These are phyloP conservation scores for Xylaria sp. DNA, from an alignment of 2,329 filamentous ascomycete genomes.

Conservation along the genomic window DNA sequence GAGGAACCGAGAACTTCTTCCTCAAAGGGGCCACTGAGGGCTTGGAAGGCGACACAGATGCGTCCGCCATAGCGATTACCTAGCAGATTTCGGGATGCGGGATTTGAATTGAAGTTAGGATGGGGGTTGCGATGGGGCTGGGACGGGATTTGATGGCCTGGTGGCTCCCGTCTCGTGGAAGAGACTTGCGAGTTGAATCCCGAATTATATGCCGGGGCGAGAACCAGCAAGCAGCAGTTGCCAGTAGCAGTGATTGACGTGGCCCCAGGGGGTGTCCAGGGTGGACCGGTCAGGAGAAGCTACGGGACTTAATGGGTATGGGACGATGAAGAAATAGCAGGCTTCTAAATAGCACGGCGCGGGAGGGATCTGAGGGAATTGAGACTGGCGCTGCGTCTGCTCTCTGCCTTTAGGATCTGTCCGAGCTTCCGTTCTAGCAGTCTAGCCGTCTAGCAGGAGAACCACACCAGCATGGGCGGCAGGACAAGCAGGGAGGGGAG, in stretches of 20 bases:
- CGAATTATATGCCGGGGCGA: slow-evolving; percentile 1
- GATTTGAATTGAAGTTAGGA: slow-evolving; percentile 5
- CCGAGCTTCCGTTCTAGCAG: slow-evolving; percentile 4
- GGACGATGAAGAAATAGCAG: slow-evolving; percentile 7
- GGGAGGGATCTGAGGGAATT: slow-evolving; percentile 6
- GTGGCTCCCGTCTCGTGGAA: slow-evolving; percentile 12
- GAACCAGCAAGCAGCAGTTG: background rate
- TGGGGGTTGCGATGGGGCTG: slow-evolving; percentile 6
- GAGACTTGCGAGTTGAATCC: slow-evolving; percentile 12
- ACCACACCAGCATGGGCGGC: slow-evolving; percentile 3
- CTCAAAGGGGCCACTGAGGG: slow-evolving; percentile 20
- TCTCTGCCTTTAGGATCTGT: background rate
- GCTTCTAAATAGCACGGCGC: slow-evolving; percentile 4
- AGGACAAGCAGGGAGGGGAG: background rate
- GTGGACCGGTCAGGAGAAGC: background rate
- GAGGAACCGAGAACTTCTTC: slow-evolving; percentile 43
- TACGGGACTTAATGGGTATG: slow-evolving; percentile 15
- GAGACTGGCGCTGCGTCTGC: background rate
- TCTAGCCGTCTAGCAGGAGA: slow-evolving; percentile 1
- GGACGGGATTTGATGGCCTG: slow-evolving; percentile 13
- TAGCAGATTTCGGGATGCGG: slow-evolving; percentile 7
- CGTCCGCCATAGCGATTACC: slow-evolving; percentile 22
- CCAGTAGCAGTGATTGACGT: background rate
- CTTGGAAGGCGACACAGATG: slow-evolving; percentile 21
- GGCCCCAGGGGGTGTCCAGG: background rate